phyloP scores from a whole-genome alignment of 345 rosid species.

The Hirschfeldia incana region DNA sequence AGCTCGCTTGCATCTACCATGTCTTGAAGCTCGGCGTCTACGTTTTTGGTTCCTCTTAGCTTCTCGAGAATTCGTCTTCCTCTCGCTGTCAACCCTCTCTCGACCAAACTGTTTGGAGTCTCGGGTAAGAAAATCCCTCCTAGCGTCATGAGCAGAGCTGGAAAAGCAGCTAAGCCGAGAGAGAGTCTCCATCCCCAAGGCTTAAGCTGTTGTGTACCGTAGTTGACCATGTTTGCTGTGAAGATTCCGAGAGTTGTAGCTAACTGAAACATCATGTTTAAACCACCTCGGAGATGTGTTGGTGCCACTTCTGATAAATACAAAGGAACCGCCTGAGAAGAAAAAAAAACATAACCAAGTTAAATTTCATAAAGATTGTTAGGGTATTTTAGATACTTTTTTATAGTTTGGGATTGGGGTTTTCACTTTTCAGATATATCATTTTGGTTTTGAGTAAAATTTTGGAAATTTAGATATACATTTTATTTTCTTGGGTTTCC shows the following conservation, averaged over 20 bases:
- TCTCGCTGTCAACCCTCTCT: conserved; percentile 56
- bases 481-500: too few species aligned
- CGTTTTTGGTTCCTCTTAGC: conserved; percentile 71
- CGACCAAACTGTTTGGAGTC: conserved; percentile 90
- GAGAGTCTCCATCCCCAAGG: conserved; percentile 99
- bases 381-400: too few species aligned
- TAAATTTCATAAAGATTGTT: background rate
- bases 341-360: background rate
- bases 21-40: conserved; percentile 81
- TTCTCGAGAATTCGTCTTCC: conserved; percentile 69
- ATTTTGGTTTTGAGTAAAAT: too few species aligned
- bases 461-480: too few species aligned
- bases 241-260: conserved; percentile 90
- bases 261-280: conserved; percentile 93
- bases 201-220: conserved; percentile 70
- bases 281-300: conserved; percentile 85
- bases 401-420: too few species aligned
- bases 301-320: conserved; percentile 97
- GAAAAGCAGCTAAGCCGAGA: conserved; percentile 82
- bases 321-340: conserved; percentile 69
- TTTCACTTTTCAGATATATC: too few species aligned
- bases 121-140: conserved; percentile 81
- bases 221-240: conserved; percentile 91
- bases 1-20: conserved; percentile 88
- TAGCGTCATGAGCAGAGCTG: conserved; percentile 71